Evolutionary conservation across 495 filamentous ascomycete species (phyloP), one percentile per base, ranked within the genome.

Genomic region (Penicillium taxi): DNA sequence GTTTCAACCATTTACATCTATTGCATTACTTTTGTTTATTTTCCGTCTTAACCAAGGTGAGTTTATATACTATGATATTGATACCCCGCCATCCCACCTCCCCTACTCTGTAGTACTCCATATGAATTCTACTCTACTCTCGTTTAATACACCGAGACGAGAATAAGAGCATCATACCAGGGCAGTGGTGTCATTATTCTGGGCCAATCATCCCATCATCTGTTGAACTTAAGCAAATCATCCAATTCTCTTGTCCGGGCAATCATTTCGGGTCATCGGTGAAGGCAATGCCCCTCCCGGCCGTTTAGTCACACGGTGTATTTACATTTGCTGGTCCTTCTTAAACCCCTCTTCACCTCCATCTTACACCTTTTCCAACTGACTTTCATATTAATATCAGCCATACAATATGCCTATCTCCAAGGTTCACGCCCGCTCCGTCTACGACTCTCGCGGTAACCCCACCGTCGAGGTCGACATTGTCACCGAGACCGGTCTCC

Each of bases 361-460:
- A 47, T 38, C 44, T 47, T 50, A 30, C 56, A 46, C 26, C 37
- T 50, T 51, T 40, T 30, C 39, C 44, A 44, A 58, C 49, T 50
- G 45, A 55, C 45, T 24, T 36, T 28, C 37, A 3, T 30, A 19
- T 47, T 24, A 29, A 21, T 33, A 35, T 49, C 50, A 64, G 62
- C 44, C 41, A 39, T 44, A 45, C 63, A 86, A 53, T 41, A 99
- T 96, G 93, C 72, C 81, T 57, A 96, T 99, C 75, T 78, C 82
- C 61, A 96, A 96, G 78, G 84, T 99, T 66, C 88, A 96, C 79
- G 93, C 91, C 58, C 90, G 93, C 58, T 86, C 80, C 49, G 87
- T 99, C 72, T 99, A 99, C 76, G 93, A 99, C 80, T 96, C 91
- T 63, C 93, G 93, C 60, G 93, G 91, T 61, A 96, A 94, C 75